Conservation (phyloP, 2,329 filamentous ascomycete genomes). For the Paecilomyces formosus region DNA sequence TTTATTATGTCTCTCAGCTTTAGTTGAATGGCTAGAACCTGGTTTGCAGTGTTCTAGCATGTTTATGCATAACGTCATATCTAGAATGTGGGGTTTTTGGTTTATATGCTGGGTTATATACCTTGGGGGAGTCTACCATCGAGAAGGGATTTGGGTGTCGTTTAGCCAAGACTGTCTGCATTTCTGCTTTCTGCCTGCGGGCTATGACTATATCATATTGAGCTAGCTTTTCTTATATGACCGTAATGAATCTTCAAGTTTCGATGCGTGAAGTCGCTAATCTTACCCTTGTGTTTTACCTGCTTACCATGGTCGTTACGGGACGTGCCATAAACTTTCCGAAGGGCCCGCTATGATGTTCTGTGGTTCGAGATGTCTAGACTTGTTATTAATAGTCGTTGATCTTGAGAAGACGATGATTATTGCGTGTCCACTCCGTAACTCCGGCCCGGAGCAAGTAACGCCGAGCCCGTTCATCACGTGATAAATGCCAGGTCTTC, state of each 20-base stretch:
- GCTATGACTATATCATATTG: background rate
- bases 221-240: background rate
- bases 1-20: background rate
- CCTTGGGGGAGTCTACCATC: background rate
- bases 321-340: background rate
- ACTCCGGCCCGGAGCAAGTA: constrained; percentile 8
- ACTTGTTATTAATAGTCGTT: background rate
- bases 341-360: background rate
- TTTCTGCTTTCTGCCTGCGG: background rate
- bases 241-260: background rate
- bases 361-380: background rate
- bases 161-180: background rate
- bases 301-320: background rate
- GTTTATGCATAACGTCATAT: background rate
- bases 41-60: background rate
- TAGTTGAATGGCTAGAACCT: background rate
- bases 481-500: constrained; percentile 4
- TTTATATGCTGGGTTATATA: background rate
- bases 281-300: no score
- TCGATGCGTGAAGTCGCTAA: no score
- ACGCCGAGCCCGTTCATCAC: constrained; percentile 13
- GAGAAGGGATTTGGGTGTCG: background rate
- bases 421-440: constrained; percentile 1
- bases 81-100: background rate
- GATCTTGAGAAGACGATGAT: background rate